Conservation (phyloP, 768 basidiomycete species). For the Austroboletus eburneus region DNA sequence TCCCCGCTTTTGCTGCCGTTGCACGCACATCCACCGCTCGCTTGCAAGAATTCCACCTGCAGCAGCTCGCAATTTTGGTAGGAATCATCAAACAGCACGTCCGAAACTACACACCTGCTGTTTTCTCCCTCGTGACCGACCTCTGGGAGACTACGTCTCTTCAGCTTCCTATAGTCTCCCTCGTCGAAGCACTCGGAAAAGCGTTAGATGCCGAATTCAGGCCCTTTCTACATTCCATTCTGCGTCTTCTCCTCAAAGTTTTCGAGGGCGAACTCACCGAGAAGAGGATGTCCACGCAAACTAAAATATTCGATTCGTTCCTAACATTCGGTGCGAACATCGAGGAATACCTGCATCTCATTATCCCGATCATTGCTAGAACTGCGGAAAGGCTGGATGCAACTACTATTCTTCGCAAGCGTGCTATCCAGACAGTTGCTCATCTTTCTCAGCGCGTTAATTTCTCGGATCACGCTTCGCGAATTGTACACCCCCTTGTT, state of each 20-base stretch:
- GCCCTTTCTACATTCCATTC: conserved; percentile 85
- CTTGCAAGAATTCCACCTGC: conserved; percentile 88
- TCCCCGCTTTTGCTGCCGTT: conserved; percentile 90
- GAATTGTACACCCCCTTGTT: conserved; percentile 93
- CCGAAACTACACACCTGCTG: conserved; percentile 81
- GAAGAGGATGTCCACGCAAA: conserved; percentile 70
- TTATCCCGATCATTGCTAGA: conserved; percentile 91
- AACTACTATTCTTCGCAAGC: conserved; percentile 70
- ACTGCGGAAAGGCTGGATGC: conserved; percentile 83
- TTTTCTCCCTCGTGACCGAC: conserved; percentile 82
- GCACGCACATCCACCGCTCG: conserved; percentile 78
- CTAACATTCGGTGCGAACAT: conserved; percentile 94
- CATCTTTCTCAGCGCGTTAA: conserved; percentile 89
- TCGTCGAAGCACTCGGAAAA: conserved; percentile 89
- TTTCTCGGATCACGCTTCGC: conserved; percentile 95
- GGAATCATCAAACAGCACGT: conserved; percentile 97
- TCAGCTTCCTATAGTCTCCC: conserved; percentile 86
- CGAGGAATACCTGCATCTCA: conserved; percentile 95
- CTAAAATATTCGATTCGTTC: conserved; percentile 92
- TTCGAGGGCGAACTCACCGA: conserved; percentile 88
- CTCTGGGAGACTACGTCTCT: conserved; percentile 84
- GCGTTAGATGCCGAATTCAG: conserved; percentile 97
- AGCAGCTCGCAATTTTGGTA: conserved; percentile 92
- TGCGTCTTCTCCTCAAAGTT: conserved; percentile 85
- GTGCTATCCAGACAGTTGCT: conserved; percentile 88